Percentiles rank a stretch among this genome's conserved stretches.
phyloP scores from a whole-genome alignment of 192 early-diverging fungal species.

The Mortierella alpina region DNA sequence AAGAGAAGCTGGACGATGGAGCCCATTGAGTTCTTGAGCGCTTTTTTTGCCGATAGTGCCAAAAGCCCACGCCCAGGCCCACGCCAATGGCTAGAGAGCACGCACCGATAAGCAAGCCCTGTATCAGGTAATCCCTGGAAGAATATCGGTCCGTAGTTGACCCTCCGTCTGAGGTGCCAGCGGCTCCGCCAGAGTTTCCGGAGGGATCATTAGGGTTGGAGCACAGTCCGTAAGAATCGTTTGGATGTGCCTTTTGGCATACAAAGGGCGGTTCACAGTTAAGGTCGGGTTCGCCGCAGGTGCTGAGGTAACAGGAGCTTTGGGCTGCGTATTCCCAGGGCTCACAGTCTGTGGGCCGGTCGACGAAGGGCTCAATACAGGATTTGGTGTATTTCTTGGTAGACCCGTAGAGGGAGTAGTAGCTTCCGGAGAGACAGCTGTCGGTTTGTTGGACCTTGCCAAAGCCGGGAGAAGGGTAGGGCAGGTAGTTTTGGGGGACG shows the following conservation, averaged over 20 bases:
- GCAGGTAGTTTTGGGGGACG: neutral
- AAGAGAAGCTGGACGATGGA: neutral
- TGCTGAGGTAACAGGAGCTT: constrained; percentile 29
- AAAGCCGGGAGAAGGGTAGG: constrained; percentile 9
- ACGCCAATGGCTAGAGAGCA: constrained; percentile 18
- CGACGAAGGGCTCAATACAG: constrained; percentile 5
- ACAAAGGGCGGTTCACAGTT: constrained; percentile 15
- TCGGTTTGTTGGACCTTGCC: neutral
- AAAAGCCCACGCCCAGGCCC: constrained; percentile 32
- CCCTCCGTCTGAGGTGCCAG: neutral
- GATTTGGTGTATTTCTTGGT: constrained; percentile 23
- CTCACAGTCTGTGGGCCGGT: neutral
- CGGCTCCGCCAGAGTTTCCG: neutral
- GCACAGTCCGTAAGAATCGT: constrained; percentile 20
- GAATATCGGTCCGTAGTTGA: constrained; percentile 7
- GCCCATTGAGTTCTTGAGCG: too few species aligned
- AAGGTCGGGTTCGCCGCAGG: constrained; percentile 6
- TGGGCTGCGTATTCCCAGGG: constrained; percentile 32
- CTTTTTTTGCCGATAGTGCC: constrained; percentile 32
- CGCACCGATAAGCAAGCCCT: constrained; percentile 30
- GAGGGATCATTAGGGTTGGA: constrained; percentile 7
- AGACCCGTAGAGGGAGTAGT: constrained; percentile 20
- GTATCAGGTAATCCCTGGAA: constrained; percentile 20
- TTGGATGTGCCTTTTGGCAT: neutral
- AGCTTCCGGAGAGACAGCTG: constrained; percentile 14